phyloP scores from a whole-genome alignment of 192 early-diverging fungal genomes.

The Coemansia sp. region DNA sequence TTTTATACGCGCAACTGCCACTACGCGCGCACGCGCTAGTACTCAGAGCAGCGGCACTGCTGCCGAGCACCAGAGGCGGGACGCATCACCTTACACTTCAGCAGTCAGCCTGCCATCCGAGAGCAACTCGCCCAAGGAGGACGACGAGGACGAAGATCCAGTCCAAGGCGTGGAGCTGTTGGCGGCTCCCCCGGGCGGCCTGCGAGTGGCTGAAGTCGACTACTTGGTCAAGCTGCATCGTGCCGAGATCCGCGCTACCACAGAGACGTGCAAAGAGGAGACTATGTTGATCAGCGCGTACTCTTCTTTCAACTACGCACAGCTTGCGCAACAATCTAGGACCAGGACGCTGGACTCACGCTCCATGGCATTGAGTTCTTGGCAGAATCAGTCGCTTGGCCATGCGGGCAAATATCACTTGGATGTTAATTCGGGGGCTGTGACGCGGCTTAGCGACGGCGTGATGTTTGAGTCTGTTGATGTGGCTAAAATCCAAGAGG shows the following conservation, averaged over 20 bases:
- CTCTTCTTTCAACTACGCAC: slow-evolving; percentile 37
- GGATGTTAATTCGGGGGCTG: slow-evolving; percentile 29
- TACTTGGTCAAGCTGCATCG: slow-evolving; percentile 64
- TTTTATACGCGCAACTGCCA: not conserved
- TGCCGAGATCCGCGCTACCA: slow-evolving; percentile 62
- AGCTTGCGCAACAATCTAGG: slow-evolving; percentile 35
- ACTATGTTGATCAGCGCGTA: slow-evolving; percentile 55
- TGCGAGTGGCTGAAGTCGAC: slow-evolving; percentile 55
- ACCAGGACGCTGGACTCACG: slow-evolving; percentile 13
- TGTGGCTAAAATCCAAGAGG: slow-evolving; percentile 61
- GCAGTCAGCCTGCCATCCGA: slow-evolving; percentile 23
- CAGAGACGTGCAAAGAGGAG: slow-evolving; percentile 65
- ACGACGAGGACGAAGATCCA: not conserved
- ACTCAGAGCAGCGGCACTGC: slow-evolving; percentile 9
- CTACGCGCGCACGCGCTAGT: not conserved
- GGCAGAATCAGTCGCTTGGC: slow-evolving; percentile 46
- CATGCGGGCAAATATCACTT: slow-evolving; percentile 45
- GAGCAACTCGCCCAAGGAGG: slow-evolving; percentile 6
- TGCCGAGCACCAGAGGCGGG: slow-evolving; percentile 10
- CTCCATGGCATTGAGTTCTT: slow-evolving; percentile 13
- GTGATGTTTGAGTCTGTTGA: slow-evolving; percentile 47
- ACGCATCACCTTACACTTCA: slow-evolving; percentile 11
- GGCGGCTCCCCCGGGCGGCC: slow-evolving; percentile 19
- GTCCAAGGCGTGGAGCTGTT: slow-evolving; percentile 9
- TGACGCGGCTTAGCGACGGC: slow-evolving; percentile 41